A percentile compares a stretch with the other conserved stretches of the same genome.
Evolutionary conservation across 352 stramenopile genomes (phyloP).

Genomic region (Phytophthora foliorum): DNA sequence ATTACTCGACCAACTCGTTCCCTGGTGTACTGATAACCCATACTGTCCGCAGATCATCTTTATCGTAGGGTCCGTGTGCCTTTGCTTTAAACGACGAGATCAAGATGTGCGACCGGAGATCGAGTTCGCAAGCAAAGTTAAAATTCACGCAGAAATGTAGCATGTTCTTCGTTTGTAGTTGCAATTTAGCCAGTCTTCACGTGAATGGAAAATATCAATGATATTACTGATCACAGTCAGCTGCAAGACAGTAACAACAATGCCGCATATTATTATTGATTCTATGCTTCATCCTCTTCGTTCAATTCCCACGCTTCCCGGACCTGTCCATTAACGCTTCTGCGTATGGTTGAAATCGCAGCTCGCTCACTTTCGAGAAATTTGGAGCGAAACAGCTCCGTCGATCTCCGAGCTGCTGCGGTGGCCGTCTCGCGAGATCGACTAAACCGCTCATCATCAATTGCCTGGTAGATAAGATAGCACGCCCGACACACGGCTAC

Average conservation of each 20-base stretch:
- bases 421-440: slow-evolving; percentile 47
- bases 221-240: neutral
- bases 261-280: neutral
- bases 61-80: slow-evolving; percentile 57
- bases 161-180: neutral
- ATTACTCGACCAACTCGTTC: neutral
- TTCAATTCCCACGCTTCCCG: slow-evolving; percentile 28
- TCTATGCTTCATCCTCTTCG: slow-evolving; percentile 15
- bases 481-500: slow-evolving; percentile 52
- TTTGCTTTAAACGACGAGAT: slow-evolving; percentile 81
- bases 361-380: slow-evolving; percentile 37
- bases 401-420: slow-evolving; percentile 32
- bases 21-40: neutral
- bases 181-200: too few relatives aligned
- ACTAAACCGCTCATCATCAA: slow-evolving; percentile 56
- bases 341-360: slow-evolving; percentile 18
- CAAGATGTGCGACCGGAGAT: slow-evolving; percentile 72
- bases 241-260: neutral
- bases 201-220: neutral
- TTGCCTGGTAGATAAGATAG: slow-evolving; percentile 63
- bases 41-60: slow-evolving; percentile 49
- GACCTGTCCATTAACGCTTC: neutral
- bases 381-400: slow-evolving; percentile 44
- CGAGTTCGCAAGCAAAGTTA: slow-evolving; percentile 65
- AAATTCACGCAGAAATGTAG: slow-evolving; percentile 53